Conservation (phyloP, 2,329 filamentous ascomycete genomes). For the Clonostachys solani region DNA sequence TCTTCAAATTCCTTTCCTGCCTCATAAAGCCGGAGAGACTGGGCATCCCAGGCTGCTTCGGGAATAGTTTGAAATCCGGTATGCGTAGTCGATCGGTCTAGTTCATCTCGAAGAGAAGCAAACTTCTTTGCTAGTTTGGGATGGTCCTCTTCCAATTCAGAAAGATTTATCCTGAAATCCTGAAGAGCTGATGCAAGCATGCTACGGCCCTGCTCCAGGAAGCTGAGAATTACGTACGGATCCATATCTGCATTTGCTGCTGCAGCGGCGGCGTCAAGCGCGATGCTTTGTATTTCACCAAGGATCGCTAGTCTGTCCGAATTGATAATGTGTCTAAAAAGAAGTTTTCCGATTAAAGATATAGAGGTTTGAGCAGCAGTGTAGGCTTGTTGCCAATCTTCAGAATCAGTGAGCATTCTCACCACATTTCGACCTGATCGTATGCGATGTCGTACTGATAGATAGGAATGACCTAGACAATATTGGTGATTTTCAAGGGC, state of each 20-base stretch:
- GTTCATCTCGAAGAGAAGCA: not conserved
- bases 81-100: too few species aligned
- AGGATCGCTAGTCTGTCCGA: not conserved
- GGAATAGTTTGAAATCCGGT: not conserved
- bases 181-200: not conserved
- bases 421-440: too few species aligned
- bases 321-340: too few species aligned
- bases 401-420: too few species aligned
- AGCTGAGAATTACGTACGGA: not conserved
- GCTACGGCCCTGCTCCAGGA: not conserved
- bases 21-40: not conserved
- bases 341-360: too few species aligned
- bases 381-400: too few species aligned
- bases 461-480: too few species aligned
- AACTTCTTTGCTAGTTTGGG: not conserved
- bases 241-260: too few species aligned
- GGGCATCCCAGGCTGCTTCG: not conserved
- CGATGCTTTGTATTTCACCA: not conserved
- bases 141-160: not conserved
- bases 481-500: too few species aligned
- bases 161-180: not conserved
- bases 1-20: not conserved
- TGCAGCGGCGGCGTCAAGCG: not conserved
- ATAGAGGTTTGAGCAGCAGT: too few species aligned
- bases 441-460: too few species aligned